Evolutionary conservation across 345 rosid species (phyloP).

Genomic region (Salix brachista): DNA sequence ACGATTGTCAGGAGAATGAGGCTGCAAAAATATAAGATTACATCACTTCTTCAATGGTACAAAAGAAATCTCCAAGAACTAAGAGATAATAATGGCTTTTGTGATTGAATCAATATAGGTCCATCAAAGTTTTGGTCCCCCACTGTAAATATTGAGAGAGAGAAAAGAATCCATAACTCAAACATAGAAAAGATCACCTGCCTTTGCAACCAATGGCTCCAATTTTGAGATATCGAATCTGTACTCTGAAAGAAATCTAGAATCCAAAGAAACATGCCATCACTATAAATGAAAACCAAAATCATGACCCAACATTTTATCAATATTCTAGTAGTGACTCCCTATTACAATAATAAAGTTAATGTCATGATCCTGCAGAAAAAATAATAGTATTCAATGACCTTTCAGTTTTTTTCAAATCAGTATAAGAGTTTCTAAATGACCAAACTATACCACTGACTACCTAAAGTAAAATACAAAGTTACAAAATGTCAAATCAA

Average conservation of each 20-base stretch:
- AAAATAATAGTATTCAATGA: not conserved
- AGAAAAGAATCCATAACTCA: not conserved
- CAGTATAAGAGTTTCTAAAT: not conserved
- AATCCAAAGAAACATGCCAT: conserved; percentile 17
- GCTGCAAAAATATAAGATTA: conserved; percentile 44
- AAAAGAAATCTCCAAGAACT: not conserved
- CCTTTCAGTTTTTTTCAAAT: not conserved
- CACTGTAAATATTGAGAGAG: not conserved
- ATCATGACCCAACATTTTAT: not conserved
- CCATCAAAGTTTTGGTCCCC: not conserved
- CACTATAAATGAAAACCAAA: conserved; percentile 9
- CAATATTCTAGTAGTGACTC: not conserved
- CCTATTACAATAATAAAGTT: not conserved
- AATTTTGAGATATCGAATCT: conserved; percentile 81
- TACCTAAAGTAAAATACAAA: not conserved
- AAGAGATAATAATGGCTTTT: not conserved
- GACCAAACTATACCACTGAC: not conserved
- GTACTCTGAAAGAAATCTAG: conserved; percentile 75
- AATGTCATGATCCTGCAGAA: not conserved
- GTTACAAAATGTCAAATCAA: not conserved
- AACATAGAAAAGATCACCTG: conserved; percentile 23
- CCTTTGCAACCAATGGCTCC: conserved; percentile 98
- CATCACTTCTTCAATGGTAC: not conserved
- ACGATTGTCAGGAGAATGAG: conserved; percentile 96
- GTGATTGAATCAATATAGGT: not conserved